Evolutionary conservation across 73 alveolate species (phyloP).

Genomic region (Paramecium caudatum): DNA sequence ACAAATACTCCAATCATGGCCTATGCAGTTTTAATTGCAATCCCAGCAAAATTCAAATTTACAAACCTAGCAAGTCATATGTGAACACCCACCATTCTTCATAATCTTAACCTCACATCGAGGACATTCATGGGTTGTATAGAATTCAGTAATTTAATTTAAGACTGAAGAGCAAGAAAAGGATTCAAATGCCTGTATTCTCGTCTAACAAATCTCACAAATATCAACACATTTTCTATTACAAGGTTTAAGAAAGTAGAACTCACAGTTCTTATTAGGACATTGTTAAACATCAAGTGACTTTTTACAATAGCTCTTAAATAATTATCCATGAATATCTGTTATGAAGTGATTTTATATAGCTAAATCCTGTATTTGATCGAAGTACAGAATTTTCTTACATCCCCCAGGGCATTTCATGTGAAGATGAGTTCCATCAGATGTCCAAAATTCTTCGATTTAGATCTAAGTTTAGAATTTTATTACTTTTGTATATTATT

Average conservation of each 20-base stretch:
- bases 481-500: neutral
- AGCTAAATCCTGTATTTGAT: neutral
- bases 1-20: slow-evolving; percentile 69
- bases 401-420: slow-evolving; percentile 61
- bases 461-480: slow-evolving; percentile 13
- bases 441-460: slow-evolving; percentile 40
- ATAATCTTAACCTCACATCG: slow-evolving; percentile 26
- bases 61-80: slow-evolving; percentile 62
- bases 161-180: neutral
- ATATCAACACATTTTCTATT: neutral
- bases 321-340: slow-evolving; percentile 28
- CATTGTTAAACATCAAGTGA: slow-evolving; percentile 28
- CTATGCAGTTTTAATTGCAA: slow-evolving; percentile 62
- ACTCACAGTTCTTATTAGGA: slow-evolving; percentile 40
- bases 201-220: slow-evolving; percentile 3
- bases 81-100: slow-evolving; percentile 70
- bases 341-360: neutral
- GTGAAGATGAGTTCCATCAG: slow-evolving; percentile 5
- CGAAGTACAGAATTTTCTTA: slow-evolving; percentile 4
- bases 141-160: slow-evolving; percentile 7
- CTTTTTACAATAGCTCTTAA: slow-evolving; percentile 57
- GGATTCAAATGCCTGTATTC: neutral
- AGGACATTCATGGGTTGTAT: slow-evolving; percentile 44
- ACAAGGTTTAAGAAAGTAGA: slow-evolving; percentile 63
- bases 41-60: slow-evolving; percentile 69